Conservation (phyloP, 208 protist genomes). For the Leishmania braziliensis region DNA sequence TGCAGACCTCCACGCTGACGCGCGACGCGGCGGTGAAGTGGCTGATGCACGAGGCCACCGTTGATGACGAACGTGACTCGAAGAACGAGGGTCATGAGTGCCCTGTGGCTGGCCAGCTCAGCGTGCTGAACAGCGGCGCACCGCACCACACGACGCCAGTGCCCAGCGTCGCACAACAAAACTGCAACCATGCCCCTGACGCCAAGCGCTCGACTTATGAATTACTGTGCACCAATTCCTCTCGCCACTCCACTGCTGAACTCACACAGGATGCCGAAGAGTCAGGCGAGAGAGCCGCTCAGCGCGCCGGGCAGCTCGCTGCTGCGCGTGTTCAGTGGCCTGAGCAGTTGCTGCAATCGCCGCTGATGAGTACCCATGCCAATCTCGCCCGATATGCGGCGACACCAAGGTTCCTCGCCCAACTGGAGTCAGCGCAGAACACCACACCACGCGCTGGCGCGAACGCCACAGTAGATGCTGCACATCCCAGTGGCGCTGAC, state of each 20-base stretch:
- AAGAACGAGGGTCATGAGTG: background rate
- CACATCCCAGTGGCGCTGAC: background rate
- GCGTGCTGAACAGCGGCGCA: background rate
- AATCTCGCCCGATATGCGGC: slow-evolving; percentile 7
- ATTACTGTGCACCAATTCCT: background rate
- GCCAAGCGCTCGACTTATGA: background rate
- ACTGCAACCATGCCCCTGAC: background rate
- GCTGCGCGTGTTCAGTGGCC: slow-evolving; percentile 23
- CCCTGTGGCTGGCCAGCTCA: background rate
- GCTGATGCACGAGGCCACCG: slow-evolving; percentile 15
- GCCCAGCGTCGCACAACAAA: background rate
- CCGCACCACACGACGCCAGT: background rate
- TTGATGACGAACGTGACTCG: background rate
- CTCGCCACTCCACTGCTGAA: background rate
- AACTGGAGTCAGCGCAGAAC: background rate
- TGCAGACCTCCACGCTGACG: slow-evolving; percentile 35
- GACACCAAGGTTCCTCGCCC: background rate
- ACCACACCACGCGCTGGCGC: background rate
- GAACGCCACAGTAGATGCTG: background rate
- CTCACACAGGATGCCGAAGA: slow-evolving; percentile 7
- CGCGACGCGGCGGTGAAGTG: slow-evolving; percentile 22
- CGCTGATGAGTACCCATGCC: slow-evolving; percentile 21
- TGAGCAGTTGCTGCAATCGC: slow-evolving; percentile 18
- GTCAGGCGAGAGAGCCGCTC: background rate
- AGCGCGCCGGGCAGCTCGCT: slow-evolving; percentile 11